Base-by-base conservation (phyloP, 2,329 filamentous ascomycete species). In the Penicillium sp. region DNA sequence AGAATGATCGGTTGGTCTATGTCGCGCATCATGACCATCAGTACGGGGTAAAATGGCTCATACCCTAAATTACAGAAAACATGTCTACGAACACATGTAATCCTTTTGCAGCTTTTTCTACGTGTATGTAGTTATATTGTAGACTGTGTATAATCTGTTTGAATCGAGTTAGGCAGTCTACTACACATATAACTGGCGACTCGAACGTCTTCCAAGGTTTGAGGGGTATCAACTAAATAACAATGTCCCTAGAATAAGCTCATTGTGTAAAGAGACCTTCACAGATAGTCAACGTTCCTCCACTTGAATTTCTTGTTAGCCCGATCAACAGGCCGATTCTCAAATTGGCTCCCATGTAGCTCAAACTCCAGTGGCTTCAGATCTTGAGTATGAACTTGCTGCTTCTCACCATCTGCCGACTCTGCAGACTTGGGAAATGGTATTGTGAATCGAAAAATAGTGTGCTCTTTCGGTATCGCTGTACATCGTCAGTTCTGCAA, bases 231-330 rank as follows among this genome's bases (percentile, higher is more conserved):
- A 34, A 4, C 31, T 18, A 18, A 18, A 4, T 4, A 31, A 9
- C 5, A 7, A 16, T n/a, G n/a, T n/a, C 18, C 18, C 2, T 14
- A 1, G 16, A 11, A 20, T 20, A 4, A 8, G 14, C 4, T 16
- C 16, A 2, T 16, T 18, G 9, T 6, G 31, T 16, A 10, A 18
- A 11, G 2, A 11, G 14, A 34, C 3, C 8, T 1, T 24, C 35
- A 47, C 11, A 95, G 67, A 54, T 87, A 82, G 40, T 82, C 77
- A 52, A 89, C 74, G 60, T 87, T 89, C 64, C 91, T 89, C 63
- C 81, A 77, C 70, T 93, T 95, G 70, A 95, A 95, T 72, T 95
- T 97, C 71, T 82, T 89, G 60, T 86, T 95, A 40, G 89, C 88
- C 18, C 93, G 76, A 65, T 97, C 91, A 13, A 86, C 82, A 2